Conservation (phyloP, 2,329 filamentous ascomycete genomes). For the Botrytis galanthina region DNA sequence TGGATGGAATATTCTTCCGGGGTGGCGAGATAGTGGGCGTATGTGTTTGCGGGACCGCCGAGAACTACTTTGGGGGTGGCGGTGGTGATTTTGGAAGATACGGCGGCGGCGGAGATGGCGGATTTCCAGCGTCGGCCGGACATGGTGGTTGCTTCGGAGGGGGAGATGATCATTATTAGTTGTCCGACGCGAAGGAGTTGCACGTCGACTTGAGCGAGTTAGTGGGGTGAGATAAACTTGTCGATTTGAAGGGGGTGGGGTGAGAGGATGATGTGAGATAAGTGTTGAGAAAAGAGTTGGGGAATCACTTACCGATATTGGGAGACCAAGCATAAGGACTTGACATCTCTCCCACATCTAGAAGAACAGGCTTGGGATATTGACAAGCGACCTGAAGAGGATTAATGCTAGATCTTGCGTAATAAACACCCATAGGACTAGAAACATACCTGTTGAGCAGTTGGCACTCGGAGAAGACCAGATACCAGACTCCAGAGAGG, state of each 20-base stretch:
- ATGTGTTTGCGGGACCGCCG: slow-evolving; percentile 85
- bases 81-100: slow-evolving; percentile 24
- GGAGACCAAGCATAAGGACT: slow-evolving; percentile 82
- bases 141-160: slow-evolving; percentile 91
- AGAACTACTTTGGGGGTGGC: slow-evolving; percentile 71
- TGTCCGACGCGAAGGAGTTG: slow-evolving; percentile 83
- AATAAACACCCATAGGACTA: not conserved
- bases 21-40: slow-evolving; percentile 73
- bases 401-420: not conserved
- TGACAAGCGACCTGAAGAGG: slow-evolving; percentile 47
- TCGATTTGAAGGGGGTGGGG: slow-evolving; percentile 68
- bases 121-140: slow-evolving; percentile 80
- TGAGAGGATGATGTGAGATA: not conserved
- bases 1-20: slow-evolving; percentile 80
- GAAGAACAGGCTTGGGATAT: slow-evolving; percentile 76
- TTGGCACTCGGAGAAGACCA: slow-evolving; percentile 66
- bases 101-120: slow-evolving; percentile 50
- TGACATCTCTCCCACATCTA: slow-evolving; percentile 78
- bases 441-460: slow-evolving; percentile 43
- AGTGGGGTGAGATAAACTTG: not conserved
- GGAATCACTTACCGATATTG: slow-evolving; percentile 54
- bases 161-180: slow-evolving; percentile 76
- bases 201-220: slow-evolving; percentile 60
- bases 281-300: not conserved
- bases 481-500: slow-evolving; percentile 74